These are phyloP conservation scores for Ophiocordyceps camponoti-rufipedis DNA, from an alignment of 2,329 filamentous ascomycete genomes.

Conservation along the genomic window DNA sequence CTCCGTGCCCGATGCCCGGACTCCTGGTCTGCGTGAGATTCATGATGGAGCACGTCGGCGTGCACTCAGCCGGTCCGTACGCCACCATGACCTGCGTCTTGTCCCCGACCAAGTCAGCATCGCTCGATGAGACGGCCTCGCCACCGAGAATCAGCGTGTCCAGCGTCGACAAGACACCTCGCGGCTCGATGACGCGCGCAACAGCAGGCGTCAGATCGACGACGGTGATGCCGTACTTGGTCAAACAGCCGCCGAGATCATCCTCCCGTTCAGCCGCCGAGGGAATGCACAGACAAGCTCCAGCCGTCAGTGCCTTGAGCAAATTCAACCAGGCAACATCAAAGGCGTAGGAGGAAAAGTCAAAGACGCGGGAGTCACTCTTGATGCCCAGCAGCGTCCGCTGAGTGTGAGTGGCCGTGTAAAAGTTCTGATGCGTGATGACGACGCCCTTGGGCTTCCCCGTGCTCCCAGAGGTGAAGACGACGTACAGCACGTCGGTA, in stretches of 20 bases:
- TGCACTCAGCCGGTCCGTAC: conserved; percentile 1
- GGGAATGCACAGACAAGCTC: conserved; percentile 4
- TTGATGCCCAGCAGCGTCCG: not conserved
- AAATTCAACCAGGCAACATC: conserved; percentile 2
- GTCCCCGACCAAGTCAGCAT: conserved; percentile 3
- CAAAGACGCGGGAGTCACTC: conserved; percentile 1
- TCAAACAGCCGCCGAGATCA: conserved; percentile 3
- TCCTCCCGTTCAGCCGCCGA: conserved; percentile 3
- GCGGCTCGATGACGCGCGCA: conserved; percentile 3
- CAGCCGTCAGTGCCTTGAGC: conserved; percentile 1
- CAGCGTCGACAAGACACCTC: conserved; percentile 2
- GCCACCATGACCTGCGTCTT: conserved; percentile 2
- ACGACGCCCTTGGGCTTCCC: conserved; percentile 9
- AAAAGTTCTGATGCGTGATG: conserved; percentile 6
- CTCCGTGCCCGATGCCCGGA: not conserved
- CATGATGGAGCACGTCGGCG: conserved; percentile 1
- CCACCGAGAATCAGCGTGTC: conserved; percentile 5
- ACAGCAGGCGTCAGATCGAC: conserved; percentile 6
- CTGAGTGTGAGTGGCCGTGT: conserved; percentile 2
- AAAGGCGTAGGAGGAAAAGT: conserved; percentile 5
- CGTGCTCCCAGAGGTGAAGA: conserved; percentile 11
- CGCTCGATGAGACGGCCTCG: conserved; percentile 3
- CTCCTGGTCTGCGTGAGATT: not conserved
- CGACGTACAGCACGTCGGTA: conserved; percentile 4
- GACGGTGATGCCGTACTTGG: conserved; percentile 2